Evolutionary conservation across 129 eudicot genomes (phyloP).

Genomic region (Arctium lappa): DNA sequence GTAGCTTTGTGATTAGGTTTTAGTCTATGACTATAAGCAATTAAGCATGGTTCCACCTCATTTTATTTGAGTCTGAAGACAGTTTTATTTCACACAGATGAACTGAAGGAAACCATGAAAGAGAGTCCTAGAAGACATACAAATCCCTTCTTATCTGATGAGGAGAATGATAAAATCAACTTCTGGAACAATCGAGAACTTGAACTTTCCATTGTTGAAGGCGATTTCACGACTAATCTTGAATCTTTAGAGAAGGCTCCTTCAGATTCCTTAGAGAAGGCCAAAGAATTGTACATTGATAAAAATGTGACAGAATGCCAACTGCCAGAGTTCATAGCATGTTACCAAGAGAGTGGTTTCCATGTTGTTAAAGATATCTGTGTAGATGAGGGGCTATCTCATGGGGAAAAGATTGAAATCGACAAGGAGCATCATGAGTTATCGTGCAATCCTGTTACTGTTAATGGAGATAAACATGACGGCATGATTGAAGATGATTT

Average conservation of each 20-base stretch:
- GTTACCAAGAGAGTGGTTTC: conserved; percentile 46
- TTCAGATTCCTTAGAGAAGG: conserved; percentile 19
- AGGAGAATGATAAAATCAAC: conserved; percentile 27
- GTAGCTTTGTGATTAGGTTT: background rate
- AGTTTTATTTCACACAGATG: conserved; percentile 11
- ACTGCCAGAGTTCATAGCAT: conserved; percentile 48
- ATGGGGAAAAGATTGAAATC: conserved; percentile 32
- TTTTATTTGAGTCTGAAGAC: conserved; percentile 1
- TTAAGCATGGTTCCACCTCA: background rate
- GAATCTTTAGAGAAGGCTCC: conserved; percentile 24
- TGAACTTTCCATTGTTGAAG: conserved; percentile 26
- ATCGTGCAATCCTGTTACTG: conserved; percentile 6
- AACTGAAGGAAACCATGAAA: conserved; percentile 30
- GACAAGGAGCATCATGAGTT: conserved; percentile 28
- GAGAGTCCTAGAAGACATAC: conserved; percentile 32
- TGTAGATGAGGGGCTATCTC: conserved; percentile 62
- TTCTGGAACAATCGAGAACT: conserved; percentile 13
- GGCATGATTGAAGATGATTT: conserved; percentile 15
- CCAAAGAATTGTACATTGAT: conserved; percentile 38
- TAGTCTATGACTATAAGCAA: background rate
- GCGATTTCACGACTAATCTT: conserved; percentile 17
- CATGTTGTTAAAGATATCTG: conserved; percentile 75
- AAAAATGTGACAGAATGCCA: conserved; percentile 50
- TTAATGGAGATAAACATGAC: conserved; percentile 11
- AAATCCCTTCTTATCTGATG: conserved; percentile 30